Conservation (phyloP, 2,329 filamentous ascomycete species). For the Colletotrichum sansevieriae region DNA sequence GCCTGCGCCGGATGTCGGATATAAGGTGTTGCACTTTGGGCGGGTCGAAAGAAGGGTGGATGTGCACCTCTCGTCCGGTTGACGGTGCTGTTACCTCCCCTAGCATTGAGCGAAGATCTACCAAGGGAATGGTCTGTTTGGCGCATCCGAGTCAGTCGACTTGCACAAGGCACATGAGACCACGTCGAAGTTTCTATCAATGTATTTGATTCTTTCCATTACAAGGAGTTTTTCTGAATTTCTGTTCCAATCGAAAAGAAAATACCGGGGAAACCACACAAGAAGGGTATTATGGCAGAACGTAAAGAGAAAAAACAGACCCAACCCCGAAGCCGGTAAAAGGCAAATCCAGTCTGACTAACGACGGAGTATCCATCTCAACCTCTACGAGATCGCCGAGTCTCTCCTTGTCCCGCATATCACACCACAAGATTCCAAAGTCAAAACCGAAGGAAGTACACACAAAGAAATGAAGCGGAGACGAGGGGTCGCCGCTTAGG, state of each 20-base stretch:
- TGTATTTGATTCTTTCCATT: constrained; percentile 14
- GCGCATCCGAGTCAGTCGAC: constrained; percentile 16
- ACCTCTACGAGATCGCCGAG: constrained; percentile 5
- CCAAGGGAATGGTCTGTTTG: not conserved
- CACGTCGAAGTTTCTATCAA: not conserved
- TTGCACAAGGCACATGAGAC: not conserved
- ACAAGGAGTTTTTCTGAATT: constrained; percentile 15
- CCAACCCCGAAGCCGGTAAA: constrained; percentile 7
- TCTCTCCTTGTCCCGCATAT: not conserved
- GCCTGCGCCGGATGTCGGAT: not conserved
- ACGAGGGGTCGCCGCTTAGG: constrained; percentile 4
- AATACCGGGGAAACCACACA: constrained; percentile 33
- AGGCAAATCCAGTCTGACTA: constrained; percentile 18
- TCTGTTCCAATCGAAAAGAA: constrained; percentile 17
- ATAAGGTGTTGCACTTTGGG: constrained; percentile 5
- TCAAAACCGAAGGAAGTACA: constrained; percentile 8
- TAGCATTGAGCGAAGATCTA: not conserved
- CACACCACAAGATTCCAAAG: constrained; percentile 14
- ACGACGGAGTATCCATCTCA: constrained; percentile 14
- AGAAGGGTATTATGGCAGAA: constrained; percentile 42
- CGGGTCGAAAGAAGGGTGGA: constrained; percentile 17
- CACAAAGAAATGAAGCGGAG: constrained; percentile 1
- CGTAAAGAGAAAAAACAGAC: constrained; percentile 25
- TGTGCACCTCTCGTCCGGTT: constrained; percentile 4
- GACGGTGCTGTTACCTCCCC: constrained; percentile 14